A percentile compares a stretch with the other conserved stretches of the same genome.
These are phyloP conservation scores for Podila minutissima DNA, from an alignment of 192 early-diverging fungal species.

Conservation along the genomic window DNA sequence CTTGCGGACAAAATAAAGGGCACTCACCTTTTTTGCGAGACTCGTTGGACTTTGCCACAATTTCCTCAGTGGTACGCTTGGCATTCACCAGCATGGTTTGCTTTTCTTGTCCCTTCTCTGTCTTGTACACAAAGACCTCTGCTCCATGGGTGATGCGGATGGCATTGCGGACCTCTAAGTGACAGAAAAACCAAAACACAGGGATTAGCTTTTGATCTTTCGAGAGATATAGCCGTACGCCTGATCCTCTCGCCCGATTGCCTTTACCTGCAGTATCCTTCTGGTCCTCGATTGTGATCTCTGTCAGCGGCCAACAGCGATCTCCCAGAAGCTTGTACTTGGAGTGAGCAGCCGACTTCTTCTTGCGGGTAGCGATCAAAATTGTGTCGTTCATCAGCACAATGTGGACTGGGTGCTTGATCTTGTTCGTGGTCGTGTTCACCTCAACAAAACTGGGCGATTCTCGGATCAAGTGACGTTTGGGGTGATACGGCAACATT, in stretches of 20 bases:
- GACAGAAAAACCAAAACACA: neutral
- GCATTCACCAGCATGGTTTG: constrained; percentile 64
- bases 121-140: constrained; percentile 79
- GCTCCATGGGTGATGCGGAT: constrained; percentile 85
- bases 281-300: constrained; percentile 86
- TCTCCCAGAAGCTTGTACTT: constrained; percentile 82
- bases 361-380: constrained; percentile 82
- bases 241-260: neutral
- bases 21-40: constrained; percentile 28
- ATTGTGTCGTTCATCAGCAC: constrained; percentile 88
- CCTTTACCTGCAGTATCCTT: constrained; percentile 75
- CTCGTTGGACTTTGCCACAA: constrained; percentile 51
- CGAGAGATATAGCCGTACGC: neutral
- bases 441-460: constrained; percentile 80
- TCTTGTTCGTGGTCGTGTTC: constrained; percentile 77
- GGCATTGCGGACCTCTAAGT: constrained; percentile 74
- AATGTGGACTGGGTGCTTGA: constrained; percentile 81
- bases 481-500: constrained; percentile 74
- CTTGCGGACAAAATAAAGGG: constrained; percentile 3
- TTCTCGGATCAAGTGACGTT: constrained; percentile 79
- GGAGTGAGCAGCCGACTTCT: constrained; percentile 63
- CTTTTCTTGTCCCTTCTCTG: constrained; percentile 78
- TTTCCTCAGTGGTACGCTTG: constrained; percentile 68
- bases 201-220: neutral
- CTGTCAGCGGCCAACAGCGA: constrained; percentile 78